Percentiles rank a stretch among this genome's conserved stretches.
Evolutionary conservation across 2,329 filamentous ascomycete species (phyloP).

Genomic region (Claviceps sp.): DNA sequence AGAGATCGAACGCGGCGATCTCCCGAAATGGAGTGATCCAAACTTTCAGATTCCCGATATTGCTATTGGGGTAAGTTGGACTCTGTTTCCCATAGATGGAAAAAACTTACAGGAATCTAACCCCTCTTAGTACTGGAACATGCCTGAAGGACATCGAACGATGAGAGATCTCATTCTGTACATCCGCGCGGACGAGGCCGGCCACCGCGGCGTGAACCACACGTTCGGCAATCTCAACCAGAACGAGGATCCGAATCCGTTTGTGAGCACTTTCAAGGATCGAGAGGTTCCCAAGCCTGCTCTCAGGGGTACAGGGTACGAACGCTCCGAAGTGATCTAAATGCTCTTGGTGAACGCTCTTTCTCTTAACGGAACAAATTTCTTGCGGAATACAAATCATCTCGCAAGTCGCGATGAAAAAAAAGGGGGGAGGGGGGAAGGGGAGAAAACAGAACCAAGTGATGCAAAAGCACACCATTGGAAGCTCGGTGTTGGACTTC

Average conservation of each 20-base stretch:
- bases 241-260: slow-evolving; percentile 81
- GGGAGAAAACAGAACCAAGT: too few species aligned
- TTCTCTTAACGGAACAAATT: not conserved
- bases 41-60: slow-evolving; percentile 74
- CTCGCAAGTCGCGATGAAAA: too few species aligned
- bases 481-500: too few species aligned
- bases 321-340: slow-evolving; percentile 66
- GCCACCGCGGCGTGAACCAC: slow-evolving; percentile 91
- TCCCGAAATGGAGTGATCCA: slow-evolving; percentile 64
- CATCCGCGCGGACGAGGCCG: slow-evolving; percentile 78
- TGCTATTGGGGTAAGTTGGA: slow-evolving; percentile 44
- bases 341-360: not conserved
- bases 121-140: slow-evolving; percentile 64
- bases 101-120: not conserved
- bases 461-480: too few species aligned
- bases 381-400: too few species aligned
- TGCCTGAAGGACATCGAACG: slow-evolving; percentile 68
- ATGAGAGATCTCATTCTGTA: slow-evolving; percentile 85
- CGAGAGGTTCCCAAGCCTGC: slow-evolving; percentile 51
- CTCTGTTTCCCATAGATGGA: not conserved
- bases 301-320: slow-evolving; percentile 60
- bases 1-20: slow-evolving; percentile 72
- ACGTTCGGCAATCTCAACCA: slow-evolving; percentile 82
- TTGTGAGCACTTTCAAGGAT: slow-evolving; percentile 70
- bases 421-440: too few species aligned